Evolutionary conservation across 2,329 filamentous ascomycete species (phyloP).

Genomic region (Claviceps humidiphila): DNA sequence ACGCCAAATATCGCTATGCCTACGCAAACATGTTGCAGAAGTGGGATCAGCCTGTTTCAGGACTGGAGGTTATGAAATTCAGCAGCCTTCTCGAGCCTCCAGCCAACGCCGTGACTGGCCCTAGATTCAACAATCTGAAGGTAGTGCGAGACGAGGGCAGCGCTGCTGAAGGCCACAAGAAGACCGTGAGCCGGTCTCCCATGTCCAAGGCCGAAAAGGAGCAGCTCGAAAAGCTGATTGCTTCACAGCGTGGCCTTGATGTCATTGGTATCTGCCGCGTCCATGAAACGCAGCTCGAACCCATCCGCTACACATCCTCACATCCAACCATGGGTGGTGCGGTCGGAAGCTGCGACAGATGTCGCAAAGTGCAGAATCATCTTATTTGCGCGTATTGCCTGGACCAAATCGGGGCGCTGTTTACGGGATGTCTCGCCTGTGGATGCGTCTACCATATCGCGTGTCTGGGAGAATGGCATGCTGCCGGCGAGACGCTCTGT

Average conservation of each 20-base stretch:
- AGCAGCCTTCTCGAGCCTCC: conserved; percentile 43
- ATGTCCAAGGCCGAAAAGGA: conserved; percentile 46
- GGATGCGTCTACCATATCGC: conserved; percentile 48
- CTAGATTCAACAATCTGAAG: conserved; percentile 22
- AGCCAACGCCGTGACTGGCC: conserved; percentile 15
- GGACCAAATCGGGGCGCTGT: conserved; percentile 46
- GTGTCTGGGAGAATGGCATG: conserved; percentile 47
- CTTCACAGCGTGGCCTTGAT: conserved; percentile 45
- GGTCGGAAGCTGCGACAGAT: conserved; percentile 36
- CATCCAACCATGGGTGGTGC: conserved; percentile 30
- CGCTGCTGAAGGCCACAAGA: conserved; percentile 20
- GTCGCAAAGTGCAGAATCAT: conserved; percentile 41
- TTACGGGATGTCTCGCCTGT: conserved; percentile 47
- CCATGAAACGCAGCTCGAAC: conserved; percentile 50
- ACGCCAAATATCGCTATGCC: conserved; percentile 47
- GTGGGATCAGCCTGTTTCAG: conserved; percentile 49
- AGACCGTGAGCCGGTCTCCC: conserved; percentile 29
- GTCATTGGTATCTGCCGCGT: conserved; percentile 49
- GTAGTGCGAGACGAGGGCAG: conserved; percentile 26
- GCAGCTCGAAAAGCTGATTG: conserved; percentile 33
- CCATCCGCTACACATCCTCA: conserved; percentile 34
- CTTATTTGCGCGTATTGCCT: conserved; percentile 49
- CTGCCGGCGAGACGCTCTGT: conserved; percentile 41
- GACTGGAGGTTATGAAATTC: conserved; percentile 57
- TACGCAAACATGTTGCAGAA: conserved; percentile 58